Conservation (phyloP, 257 asterid genomes). For the Nicotiana tabacum region DNA sequence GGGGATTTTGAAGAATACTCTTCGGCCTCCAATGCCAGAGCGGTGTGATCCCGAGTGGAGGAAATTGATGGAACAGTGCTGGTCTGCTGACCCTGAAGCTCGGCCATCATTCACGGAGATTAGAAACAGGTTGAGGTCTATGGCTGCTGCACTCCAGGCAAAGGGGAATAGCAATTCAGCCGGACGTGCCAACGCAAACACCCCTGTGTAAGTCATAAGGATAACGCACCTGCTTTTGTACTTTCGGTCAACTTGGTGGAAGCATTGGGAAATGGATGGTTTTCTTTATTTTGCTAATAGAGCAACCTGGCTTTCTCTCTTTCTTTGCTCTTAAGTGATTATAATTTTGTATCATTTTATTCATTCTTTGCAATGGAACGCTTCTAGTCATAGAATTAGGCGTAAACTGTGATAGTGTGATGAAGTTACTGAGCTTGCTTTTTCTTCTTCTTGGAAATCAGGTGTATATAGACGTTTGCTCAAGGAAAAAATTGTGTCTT, state of each 20-base stretch:
- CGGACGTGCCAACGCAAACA: constrained; percentile 25
- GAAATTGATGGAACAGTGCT: constrained; percentile 67
- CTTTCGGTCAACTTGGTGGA: background rate
- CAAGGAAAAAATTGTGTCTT: background rate
- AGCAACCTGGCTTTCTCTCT: background rate
- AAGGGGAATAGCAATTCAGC: constrained; percentile 19
- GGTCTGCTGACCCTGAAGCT: constrained; percentile 48
- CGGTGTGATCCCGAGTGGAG: constrained; percentile 63
- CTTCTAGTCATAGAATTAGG: background rate
- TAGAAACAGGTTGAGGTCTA: constrained; percentile 46
- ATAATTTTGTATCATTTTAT: constrained; percentile 4
- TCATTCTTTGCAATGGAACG: background rate
- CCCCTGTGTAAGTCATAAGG: constrained; percentile 24
- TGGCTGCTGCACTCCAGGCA: constrained; percentile 38
- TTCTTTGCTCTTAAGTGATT: background rate
- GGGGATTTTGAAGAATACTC: constrained; percentile 64
- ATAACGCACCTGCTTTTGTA: background rate
- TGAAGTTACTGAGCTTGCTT: background rate
- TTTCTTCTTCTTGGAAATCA: background rate
- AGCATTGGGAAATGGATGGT: background rate
- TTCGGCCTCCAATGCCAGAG: constrained; percentile 65
- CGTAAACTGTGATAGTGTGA: background rate
- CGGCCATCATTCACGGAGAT: constrained; percentile 80
- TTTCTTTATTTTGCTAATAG: background rate
- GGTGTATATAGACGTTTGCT: background rate